Percentiles rank a stretch among this genome's conserved stretches.
Evolutionary conservation across 768 basidiomycete genomes (phyloP).

Genomic region (Lentinula lateritia): DNA sequence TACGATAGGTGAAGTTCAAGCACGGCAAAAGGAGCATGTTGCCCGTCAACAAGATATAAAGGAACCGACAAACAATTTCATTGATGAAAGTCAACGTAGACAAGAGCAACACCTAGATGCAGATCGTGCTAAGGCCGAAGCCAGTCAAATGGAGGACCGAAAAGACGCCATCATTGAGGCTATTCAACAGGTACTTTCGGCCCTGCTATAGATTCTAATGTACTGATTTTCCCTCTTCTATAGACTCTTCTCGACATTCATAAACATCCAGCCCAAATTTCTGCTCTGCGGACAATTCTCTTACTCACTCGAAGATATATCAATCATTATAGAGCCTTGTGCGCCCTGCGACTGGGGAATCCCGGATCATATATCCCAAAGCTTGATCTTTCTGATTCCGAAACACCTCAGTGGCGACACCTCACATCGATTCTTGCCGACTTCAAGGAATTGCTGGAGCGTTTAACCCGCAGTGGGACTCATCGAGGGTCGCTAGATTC

Average conservation of each 20-base stretch:
- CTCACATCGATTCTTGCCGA: neutral
- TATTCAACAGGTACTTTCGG: neutral
- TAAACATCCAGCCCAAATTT: neutral
- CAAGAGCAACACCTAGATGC: neutral
- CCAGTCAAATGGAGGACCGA: neutral
- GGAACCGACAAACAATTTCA: neutral
- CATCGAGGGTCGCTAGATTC: neutral
- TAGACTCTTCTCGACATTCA: neutral
- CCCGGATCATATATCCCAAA: neutral
- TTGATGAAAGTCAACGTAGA: neutral
- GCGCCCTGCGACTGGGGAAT: neutral
- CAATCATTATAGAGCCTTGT: neutral
- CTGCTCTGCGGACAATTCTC: neutral
- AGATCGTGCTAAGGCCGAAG: neutral
- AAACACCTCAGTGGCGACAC: neutral
- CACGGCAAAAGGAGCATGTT: neutral
- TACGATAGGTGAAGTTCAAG: neutral
- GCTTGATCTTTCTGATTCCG: neutral
- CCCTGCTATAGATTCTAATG: neutral
- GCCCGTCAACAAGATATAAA: neutral
- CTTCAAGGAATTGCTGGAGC: neutral
- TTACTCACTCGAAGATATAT: neutral
- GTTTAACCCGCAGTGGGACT: neutral
- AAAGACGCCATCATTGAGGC: neutral
- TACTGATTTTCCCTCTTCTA: neutral